Base-by-base conservation (phyloP, 2,329 filamentous ascomycete species). In the Trichoderma afroharzianum region DNA sequence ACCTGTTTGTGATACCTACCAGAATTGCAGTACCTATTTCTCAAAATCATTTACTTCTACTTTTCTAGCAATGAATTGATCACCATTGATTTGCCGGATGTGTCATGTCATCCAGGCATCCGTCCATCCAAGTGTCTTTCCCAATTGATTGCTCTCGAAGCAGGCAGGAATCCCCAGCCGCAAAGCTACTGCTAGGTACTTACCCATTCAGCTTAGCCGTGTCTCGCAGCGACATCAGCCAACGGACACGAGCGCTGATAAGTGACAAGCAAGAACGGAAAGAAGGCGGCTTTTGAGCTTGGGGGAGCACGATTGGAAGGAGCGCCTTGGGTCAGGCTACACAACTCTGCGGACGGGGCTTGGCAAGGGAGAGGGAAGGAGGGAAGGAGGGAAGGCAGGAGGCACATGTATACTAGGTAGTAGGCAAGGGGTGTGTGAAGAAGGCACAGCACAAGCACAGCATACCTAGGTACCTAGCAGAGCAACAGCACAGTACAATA, bases 291-390 rank as follows among this genome's bases (percentile, higher is more conserved):
- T 63, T 43, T 43, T 21, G 21, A n/a, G 32, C 55, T 57, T 30
- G 43, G 68, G 43, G 15, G 33, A 21, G 61, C 47, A 18, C 58
- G 68, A 59, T 71, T 64, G 50, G 68, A 32, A 66, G 36, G 61
- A 59, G 26, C 33, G 57, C 30, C 28, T 21, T 26, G 26, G 63
- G 39, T 61, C 53, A 67, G 57, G 70, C 62, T 50, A 58, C 39
- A 58, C 58, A 55, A 30, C 6, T 14, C 14, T 32, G 28, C 14
- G 36, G 59, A 28, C n/a, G 63, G 63, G 59, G 59, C 47, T 59
- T 55, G 24, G 58, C 26, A 32, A 68, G 24, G 64, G 64, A 59
- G 64, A 21, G 32, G 32, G 39, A 50, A 50, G 61, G 24, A n/a
- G n/a, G n/a, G 47, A 39, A 57, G 32, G 33, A 43, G 26, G 24